Evolutionary conservation across 345 rosid species (phyloP).

Genomic region (Litchi chinensis): DNA sequence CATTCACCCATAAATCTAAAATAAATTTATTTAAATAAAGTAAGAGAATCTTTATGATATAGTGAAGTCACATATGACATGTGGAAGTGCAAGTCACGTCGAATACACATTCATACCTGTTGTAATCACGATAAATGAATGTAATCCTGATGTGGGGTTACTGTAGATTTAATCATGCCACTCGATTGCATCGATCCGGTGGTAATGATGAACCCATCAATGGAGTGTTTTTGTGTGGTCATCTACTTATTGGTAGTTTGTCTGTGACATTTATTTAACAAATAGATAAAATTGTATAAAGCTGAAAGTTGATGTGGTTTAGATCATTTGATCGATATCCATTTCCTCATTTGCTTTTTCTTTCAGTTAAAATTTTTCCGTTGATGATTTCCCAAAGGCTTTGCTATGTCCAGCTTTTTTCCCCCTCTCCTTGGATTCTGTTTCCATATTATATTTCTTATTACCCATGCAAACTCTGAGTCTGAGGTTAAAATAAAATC

Average conservation of each 20-base stretch:
- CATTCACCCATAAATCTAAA: too few species aligned
- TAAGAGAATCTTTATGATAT: too few species aligned
- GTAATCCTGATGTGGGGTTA: conserved; percentile 13
- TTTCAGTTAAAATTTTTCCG: not conserved
- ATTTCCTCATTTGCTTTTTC: not conserved
- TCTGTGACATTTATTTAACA: conserved; percentile 3
- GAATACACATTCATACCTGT: not conserved
- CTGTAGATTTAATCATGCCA: conserved; percentile 38
- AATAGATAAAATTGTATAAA: not conserved
- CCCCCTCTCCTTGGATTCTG: not conserved
- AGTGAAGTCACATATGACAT: too few species aligned
- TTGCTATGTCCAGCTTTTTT: not conserved
- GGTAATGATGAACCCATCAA: conserved; percentile 36
- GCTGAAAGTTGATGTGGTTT: conserved; percentile 7
- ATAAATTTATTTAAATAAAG: too few species aligned
- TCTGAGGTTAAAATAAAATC: not conserved
- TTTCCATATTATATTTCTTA: not conserved
- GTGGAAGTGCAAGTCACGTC: too few species aligned
- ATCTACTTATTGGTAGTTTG: conserved; percentile 1
- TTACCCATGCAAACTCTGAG: too few species aligned
- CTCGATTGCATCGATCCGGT: conserved; percentile 34
- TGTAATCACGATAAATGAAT: not conserved
- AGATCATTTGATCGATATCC: conserved; percentile 17
- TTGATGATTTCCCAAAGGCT: not conserved
- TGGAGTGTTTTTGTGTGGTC: conserved; percentile 23